Conservation (phyloP, 306 rosid species). For the Gleditsia sinensis region DNA sequence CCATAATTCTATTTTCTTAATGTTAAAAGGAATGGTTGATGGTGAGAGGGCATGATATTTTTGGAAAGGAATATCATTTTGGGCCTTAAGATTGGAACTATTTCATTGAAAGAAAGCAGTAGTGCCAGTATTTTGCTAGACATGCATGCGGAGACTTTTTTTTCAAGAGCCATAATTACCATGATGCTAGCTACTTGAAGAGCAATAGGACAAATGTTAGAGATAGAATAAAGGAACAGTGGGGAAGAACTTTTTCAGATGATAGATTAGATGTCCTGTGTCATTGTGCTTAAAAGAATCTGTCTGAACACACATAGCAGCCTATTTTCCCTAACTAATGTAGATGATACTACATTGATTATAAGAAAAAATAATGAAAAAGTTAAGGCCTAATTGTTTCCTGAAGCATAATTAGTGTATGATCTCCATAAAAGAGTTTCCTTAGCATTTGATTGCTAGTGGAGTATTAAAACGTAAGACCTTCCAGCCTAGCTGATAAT, state of each 20-base stretch:
- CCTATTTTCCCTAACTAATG: background rate
- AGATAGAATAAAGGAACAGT: background rate
- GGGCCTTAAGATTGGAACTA: background rate
- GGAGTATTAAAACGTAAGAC: background rate
- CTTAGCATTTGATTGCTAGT: background rate
- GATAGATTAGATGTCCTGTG: background rate
- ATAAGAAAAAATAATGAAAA: background rate
- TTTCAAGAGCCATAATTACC: too few relatives aligned
- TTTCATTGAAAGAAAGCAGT: background rate
- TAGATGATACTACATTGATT: background rate
- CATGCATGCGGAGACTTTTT: too few relatives aligned
- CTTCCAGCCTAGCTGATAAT: conserved; percentile 3
- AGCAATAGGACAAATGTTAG: too few relatives aligned
- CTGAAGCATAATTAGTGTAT: background rate
- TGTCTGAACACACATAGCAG: background rate
- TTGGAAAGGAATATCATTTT: background rate
- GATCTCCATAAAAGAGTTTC: background rate
- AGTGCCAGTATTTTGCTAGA: background rate
- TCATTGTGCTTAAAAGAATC: background rate
- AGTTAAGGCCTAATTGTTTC: background rate
- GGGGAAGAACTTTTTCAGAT: background rate
- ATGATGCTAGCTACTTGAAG: too few relatives aligned
- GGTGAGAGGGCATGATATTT: too few relatives aligned
- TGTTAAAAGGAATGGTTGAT: background rate
- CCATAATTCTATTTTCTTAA: background rate